These are phyloP conservation scores for Talaromyces sp. DNA, from an alignment of 2,329 filamentous ascomycete species.

Conservation along the genomic window DNA sequence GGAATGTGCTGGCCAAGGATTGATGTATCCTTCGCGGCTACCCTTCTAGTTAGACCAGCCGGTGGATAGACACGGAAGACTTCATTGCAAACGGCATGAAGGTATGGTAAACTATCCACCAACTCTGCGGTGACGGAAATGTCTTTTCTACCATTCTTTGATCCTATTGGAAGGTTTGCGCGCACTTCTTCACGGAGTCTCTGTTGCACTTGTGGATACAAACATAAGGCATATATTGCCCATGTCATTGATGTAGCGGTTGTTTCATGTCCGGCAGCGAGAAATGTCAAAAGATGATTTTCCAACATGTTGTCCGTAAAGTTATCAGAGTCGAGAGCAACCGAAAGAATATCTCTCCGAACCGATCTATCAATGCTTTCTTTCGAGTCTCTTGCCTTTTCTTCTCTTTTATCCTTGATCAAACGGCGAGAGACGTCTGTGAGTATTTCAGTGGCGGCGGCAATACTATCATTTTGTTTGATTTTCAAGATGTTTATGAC, in stretches of 20 bases:
- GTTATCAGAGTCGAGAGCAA: conserved; percentile 70
- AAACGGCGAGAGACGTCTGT: not conserved
- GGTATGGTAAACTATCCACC: conserved; percentile 67
- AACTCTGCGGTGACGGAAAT: not conserved
- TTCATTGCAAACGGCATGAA: conserved; percentile 76
- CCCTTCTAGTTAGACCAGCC: conserved; percentile 67
- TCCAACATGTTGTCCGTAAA: conserved; percentile 78
- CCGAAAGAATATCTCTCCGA: conserved; percentile 68
- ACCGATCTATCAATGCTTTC: not conserved
- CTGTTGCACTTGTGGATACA: conserved; percentile 25
- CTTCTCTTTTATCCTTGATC: conserved; percentile 2
- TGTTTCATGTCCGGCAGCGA: conserved; percentile 57
- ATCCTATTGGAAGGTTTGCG: conserved; percentile 18
- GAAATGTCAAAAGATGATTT: conserved; percentile 86
- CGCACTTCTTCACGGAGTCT: conserved; percentile 26
- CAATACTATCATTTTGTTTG: conserved; percentile 3
- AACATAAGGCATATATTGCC: conserved; percentile 25
- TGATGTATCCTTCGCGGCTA: conserved; percentile 62
- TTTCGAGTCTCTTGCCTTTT: not conserved
- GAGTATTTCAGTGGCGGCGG: conserved; percentile 4
- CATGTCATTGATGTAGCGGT: conserved; percentile 27
- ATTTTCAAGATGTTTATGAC: not conserved
- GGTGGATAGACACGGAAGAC: conserved; percentile 70
- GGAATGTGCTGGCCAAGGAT: conserved; percentile 64
- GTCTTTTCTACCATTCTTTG: not conserved